A percentile compares a stretch with the other conserved stretches of the same genome.
phyloP scores from a whole-genome alignment of 306 rosid species.

The Begonia peltatifolia region DNA sequence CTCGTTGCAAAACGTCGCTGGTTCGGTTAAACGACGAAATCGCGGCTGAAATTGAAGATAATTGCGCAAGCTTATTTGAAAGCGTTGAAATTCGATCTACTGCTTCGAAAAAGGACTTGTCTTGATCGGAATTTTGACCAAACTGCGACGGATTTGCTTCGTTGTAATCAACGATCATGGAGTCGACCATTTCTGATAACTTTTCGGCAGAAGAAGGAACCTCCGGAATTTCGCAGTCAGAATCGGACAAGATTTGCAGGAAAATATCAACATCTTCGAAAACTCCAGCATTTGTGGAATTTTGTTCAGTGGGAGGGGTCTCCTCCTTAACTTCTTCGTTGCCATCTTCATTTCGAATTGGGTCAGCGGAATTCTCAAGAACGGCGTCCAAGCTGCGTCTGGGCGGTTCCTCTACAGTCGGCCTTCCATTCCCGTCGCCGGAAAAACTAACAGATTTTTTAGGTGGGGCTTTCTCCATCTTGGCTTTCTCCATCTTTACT shows the following conservation, averaged over 20 bases:
- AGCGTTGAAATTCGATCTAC: conserved; percentile 29
- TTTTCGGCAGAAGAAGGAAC: conserved; percentile 23
- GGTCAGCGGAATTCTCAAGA: conserved; percentile 1
- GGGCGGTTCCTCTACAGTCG: conserved; percentile 4
- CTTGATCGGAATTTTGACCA: conserved; percentile 21
- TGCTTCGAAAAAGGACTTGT: conserved; percentile 24
- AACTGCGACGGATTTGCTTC: conserved; percentile 19
- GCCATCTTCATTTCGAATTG: conserved; percentile 3
- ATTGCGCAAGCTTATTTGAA: conserved; percentile 13
- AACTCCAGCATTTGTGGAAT: conserved; percentile 2
- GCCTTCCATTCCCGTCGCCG: neutral
- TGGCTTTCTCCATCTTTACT: conserved; percentile 14
- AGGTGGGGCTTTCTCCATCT: conserved; percentile 16
- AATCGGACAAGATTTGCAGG: conserved; percentile 3
- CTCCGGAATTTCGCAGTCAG: conserved; percentile 4
- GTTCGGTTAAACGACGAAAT: conserved; percentile 31
- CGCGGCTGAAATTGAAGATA: conserved; percentile 6
- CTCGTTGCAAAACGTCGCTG: conserved; percentile 31
- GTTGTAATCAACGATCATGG: conserved; percentile 19
- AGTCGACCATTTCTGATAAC: conserved; percentile 36
- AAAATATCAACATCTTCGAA: conserved; percentile 42
- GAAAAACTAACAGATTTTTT: conserved; percentile 17
- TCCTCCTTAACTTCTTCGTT: neutral
- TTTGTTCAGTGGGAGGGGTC: conserved; percentile 2
- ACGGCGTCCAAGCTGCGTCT: neutral